Evolutionary conservation across 2,329 filamentous ascomycete genomes (phyloP).

Genomic region (Bipolaris zeicola): DNA sequence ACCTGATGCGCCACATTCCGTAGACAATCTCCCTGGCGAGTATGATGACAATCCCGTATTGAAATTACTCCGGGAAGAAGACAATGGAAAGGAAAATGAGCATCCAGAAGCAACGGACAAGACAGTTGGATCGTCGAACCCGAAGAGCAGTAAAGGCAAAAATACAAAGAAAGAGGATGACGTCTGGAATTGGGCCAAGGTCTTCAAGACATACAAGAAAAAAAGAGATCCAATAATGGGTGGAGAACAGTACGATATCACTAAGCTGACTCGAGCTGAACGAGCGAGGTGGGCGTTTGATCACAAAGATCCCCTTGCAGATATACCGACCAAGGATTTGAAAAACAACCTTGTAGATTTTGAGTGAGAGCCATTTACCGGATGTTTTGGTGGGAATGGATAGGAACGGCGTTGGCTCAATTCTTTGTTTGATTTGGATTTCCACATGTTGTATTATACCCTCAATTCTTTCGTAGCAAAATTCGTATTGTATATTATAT

Average conservation of each 20-base stretch:
- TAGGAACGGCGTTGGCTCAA: neutral
- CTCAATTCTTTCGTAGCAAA: neutral
- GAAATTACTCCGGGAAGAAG: conserved; percentile 2
- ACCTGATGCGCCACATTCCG: neutral
- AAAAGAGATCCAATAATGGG: conserved; percentile 2
- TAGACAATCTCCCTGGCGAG: neutral
- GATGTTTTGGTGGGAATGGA: too few species aligned
- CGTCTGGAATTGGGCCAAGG: conserved; percentile 20
- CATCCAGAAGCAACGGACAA: neutral
- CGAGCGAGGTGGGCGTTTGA: conserved; percentile 14
- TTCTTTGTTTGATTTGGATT: neutral
- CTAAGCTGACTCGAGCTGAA: conserved; percentile 22
- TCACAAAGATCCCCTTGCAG: conserved; percentile 21
- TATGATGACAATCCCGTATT: neutral
- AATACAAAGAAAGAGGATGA: conserved; percentile 11
- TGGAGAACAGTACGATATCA: conserved; percentile 27
- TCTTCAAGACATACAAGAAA: conserved; percentile 17
- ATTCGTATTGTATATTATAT: neutral
- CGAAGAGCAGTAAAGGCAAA: neutral
- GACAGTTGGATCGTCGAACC: neutral
- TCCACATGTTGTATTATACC: too few species aligned
- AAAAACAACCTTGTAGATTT: conserved; percentile 15
- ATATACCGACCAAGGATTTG: conserved; percentile 12
- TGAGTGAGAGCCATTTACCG: neutral
- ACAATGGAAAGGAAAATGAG: conserved; percentile 12